phyloP scores from a whole-genome alignment of 805 yeast genomes.

The Torulaspora maleeae region DNA sequence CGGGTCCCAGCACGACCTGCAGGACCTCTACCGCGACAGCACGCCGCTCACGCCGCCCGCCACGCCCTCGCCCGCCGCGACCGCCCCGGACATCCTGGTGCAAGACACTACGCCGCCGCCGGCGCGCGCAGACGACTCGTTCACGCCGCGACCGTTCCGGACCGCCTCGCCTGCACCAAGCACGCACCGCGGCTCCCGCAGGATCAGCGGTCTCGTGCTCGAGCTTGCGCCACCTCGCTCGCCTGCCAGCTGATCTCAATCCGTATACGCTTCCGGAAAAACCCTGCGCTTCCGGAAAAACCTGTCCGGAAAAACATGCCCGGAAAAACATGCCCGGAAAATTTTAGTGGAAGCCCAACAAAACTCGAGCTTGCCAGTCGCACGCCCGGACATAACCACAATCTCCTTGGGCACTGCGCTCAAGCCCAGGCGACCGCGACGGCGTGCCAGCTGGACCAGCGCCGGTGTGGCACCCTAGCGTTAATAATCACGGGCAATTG shows the following conservation, averaged over 20 bases:
- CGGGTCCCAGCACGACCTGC: neutral
- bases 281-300: no score
- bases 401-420: neutral
- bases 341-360: constrained; percentile 5
- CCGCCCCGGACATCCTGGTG: neutral
- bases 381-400: neutral
- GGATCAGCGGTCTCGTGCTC: constrained; percentile 7
- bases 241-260: neutral
- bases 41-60: neutral
- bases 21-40: neutral
- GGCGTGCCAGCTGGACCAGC: neutral
- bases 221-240: neutral
- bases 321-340: no score
- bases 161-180: constrained; percentile 9
- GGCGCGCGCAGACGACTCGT: constrained; percentile 7
- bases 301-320: neutral
- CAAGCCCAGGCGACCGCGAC: no score
- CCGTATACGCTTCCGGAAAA: neutral
- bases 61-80: neutral
- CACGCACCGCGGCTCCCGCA: constrained; percentile 1
- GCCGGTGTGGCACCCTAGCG: neutral
- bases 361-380: neutral
- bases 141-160: constrained; percentile 25
- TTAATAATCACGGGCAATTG: neutral
- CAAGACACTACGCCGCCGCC: constrained; percentile 1